Evolutionary conservation across 148 eudicot species (phyloP).

Genomic region (Cornus controversa): DNA sequence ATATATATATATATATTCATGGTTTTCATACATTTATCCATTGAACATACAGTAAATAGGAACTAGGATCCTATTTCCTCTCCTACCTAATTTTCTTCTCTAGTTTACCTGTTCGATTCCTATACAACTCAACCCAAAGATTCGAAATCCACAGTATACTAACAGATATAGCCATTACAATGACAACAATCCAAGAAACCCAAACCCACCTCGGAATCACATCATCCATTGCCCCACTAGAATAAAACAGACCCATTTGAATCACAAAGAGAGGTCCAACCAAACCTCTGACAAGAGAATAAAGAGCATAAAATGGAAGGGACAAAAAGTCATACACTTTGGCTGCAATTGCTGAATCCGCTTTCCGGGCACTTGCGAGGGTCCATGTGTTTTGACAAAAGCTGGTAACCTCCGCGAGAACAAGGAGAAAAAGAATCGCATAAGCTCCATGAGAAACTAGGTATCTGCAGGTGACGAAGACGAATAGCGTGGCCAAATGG

Average conservation of each 20-base stretch:
- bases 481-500: slow-evolving; percentile 75
- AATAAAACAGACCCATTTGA: slow-evolving; percentile 48
- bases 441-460: slow-evolving; percentile 60
- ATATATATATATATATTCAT: background rate
- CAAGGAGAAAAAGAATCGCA: slow-evolving; percentile 50
- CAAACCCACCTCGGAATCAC: slow-evolving; percentile 78
- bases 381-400: slow-evolving; percentile 80
- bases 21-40: slow-evolving; percentile 3
- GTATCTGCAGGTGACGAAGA: slow-evolving; percentile 66
- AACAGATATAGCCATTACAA: slow-evolving; percentile 54
- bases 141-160: slow-evolving; percentile 69
- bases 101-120: slow-evolving; percentile 30
- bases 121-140: slow-evolving; percentile 63
- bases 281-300: slow-evolving; percentile 57
- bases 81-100: slow-evolving; percentile 32
- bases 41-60: background rate
- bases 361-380: slow-evolving; percentile 46
- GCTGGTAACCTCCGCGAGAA: slow-evolving; percentile 74
- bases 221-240: slow-evolving; percentile 45
- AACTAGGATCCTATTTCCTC: no score
- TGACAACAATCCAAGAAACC: slow-evolving; percentile 68
- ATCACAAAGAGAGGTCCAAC: slow-evolving; percentile 63
- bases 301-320: slow-evolving; percentile 63
- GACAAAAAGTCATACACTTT: slow-evolving; percentile 41
- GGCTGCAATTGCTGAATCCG: slow-evolving; percentile 43